phyloP scores from a whole-genome alignment of 495 filamentous ascomycete genomes.

The Neurospora pannonica region DNA sequence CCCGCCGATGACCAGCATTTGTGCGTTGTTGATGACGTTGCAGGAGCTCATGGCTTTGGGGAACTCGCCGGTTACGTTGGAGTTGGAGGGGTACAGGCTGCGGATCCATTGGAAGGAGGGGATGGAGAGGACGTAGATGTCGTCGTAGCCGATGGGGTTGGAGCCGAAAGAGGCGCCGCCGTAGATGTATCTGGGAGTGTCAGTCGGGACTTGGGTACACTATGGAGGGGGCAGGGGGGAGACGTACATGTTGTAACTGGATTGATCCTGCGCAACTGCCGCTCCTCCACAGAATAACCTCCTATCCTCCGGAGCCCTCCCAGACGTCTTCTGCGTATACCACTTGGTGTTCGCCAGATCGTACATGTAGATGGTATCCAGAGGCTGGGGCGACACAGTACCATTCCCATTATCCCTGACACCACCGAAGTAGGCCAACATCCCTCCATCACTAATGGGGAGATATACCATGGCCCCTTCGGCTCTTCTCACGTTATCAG shows the following conservation, averaged over 20 bases:
- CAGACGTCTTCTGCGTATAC: conserved; percentile 11
- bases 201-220: too few relatives aligned
- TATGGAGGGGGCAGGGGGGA: neutral
- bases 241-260: conserved; percentile 15
- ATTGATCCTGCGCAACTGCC: conserved; percentile 14
- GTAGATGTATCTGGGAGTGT: conserved; percentile 3
- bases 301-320: conserved; percentile 4
- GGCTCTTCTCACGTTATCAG: conserved; percentile 7
- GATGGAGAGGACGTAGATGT: conserved; percentile 16
- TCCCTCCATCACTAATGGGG: conserved; percentile 14
- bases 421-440: conserved; percentile 17
- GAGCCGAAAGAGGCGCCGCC: conserved; percentile 11
- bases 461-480: conserved; percentile 16
- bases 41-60: conserved; percentile 10
- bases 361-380: conserved; percentile 15
- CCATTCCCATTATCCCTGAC: conserved; percentile 11
- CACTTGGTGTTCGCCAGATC: conserved; percentile 13
- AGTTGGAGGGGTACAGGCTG: conserved; percentile 2
- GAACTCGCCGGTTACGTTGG: conserved; percentile 6
- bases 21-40: conserved; percentile 12
- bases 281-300: conserved; percentile 14
- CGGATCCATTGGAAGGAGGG: conserved; percentile 17
- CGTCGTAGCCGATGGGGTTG: conserved; percentile 11
- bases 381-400: conserved; percentile 4
- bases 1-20: conserved; percentile 15